Base-by-base conservation (phyloP, 306 rosid genomes). In the Castanospermum australe region DNA sequence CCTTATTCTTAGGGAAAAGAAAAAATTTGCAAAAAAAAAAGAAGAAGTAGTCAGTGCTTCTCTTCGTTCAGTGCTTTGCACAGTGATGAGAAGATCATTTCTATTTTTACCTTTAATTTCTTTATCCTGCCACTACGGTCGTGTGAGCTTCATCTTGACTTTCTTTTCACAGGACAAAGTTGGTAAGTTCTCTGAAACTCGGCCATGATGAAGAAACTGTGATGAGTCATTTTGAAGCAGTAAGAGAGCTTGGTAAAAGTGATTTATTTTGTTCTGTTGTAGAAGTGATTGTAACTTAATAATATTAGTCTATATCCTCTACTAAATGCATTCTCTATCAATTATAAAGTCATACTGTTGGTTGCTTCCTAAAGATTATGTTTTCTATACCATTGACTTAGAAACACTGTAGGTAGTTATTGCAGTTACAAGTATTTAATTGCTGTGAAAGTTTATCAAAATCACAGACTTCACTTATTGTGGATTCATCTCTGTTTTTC, bases 91-190 rank as follows among this genome's bases (percentile, higher is more conserved):
- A 38, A 24, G 13, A 17, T 63, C 3, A 18, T 44, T 45, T 48
- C 55, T 42, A 0, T 9, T 42, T 57, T 74, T 38, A 55, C 41
- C n/a, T 24, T 32, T 6, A 33, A 35, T 25, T 20, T 32, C 5
- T 3, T 35, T 14, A 56, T 22, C 78, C 68, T 62, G 45, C 21
- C 33, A n/a, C 38, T 9, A 6, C 32, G 12, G 24, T 18, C 55
- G 35, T 33, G 38, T 70, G 21, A 21, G 55, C 28, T 55, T 42
- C 28, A 11, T 68, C 47, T 78, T 78, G 63, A 4, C 54, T 80
- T 83, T 76, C 71, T 68, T 86, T 87, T 86, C 42, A 73, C 96
- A 94, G 98, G 98, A 94, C 86, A 94, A 92, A 92, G 96, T 94
- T 66, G 98, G 98, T 92, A 92, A 94, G 97, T 89, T 86, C 86